Evolutionary conservation across 108 stramenopile species (phyloP), one percentile per base, ranked within the genome.

Genomic region (Skeletonema potamos): DNA sequence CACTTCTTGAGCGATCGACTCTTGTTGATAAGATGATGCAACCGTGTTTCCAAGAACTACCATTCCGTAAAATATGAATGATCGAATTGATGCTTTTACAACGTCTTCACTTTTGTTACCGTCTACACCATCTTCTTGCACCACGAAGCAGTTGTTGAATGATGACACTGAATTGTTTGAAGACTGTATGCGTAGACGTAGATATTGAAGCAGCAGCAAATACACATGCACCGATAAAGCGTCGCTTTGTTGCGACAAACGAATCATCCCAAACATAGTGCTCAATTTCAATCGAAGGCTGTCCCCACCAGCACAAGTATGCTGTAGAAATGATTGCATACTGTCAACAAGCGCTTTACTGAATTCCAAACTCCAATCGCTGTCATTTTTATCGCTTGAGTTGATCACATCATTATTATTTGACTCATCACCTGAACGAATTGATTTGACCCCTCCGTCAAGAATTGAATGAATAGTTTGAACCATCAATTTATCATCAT

Each of bases 31-130:
- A n/a, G 48, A 51, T 9, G 39, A 36, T 29, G 28, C 26, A 37
- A 27, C 55, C 7, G 44, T 58, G 34, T 77, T 66, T 37, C 65
- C 39, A 33, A 68, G 60, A 32, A 72, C 54, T 2, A 79, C 18
- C 46, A 79, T 29, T 11, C 77, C 77, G 32, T 79, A 72, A 37
- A 79, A 72, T 13, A 72, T 6, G 32, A 79, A 79, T 34, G 77
- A 79, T 39, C 70, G 62, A 5, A 79, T 68, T 20, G 70, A 58
- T 27, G 51, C 27, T 37, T 44, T 27, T 36, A 68, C 17, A 8
- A 18, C 46, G 18, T 51, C 48, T 51, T 51, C 20, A 22, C 22
- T 22, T 22, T 51, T 2, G 8, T 51, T 51, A 20, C 9, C 48
- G 22, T 22, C 4, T 9, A 6, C 6, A 9, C 22, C 48, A 6